Conservation (phyloP, 495 filamentous ascomycete genomes). For the Chaetomium tenue region DNA sequence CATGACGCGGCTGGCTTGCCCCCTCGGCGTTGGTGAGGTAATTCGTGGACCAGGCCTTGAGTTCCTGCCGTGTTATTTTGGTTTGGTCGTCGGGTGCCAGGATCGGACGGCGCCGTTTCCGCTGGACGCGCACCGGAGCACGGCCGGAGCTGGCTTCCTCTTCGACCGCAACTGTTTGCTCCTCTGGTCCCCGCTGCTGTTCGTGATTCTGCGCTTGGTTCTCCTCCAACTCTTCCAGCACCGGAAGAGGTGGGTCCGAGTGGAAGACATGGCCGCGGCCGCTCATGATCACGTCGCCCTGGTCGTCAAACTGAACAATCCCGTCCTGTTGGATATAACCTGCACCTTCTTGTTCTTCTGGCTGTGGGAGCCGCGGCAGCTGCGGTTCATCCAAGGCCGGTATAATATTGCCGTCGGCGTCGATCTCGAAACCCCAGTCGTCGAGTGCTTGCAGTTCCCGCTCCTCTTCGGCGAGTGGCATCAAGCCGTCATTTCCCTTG, state of each 20-base stretch:
- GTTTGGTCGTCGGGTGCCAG: conserved; percentile 43
- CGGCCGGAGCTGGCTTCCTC: conserved; percentile 22
- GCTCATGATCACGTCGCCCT: conserved; percentile 30
- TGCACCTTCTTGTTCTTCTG: conserved; percentile 10
- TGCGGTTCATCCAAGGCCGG: conserved; percentile 36
- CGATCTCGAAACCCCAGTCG: conserved; percentile 46
- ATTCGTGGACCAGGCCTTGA: conserved; percentile 58
- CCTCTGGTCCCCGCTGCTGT: conserved; percentile 15
- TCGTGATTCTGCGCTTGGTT: conserved; percentile 6
- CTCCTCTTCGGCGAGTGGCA: conserved; percentile 33
- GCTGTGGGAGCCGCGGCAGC: conserved; percentile 36
- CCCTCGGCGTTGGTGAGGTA: conserved; percentile 57
- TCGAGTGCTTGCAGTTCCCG: conserved; percentile 28
- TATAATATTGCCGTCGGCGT: conserved; percentile 43
- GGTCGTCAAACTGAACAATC: conserved; percentile 18
- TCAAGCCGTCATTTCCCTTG: conserved; percentile 25
- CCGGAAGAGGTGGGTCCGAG: conserved; percentile 17
- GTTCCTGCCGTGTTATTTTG: conserved; percentile 53
- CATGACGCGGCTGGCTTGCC: conserved; percentile 28
- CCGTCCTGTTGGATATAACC: conserved; percentile 8
- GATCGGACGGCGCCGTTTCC: conserved; percentile 31
- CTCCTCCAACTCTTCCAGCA: conserved; percentile 4
- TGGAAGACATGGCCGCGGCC: conserved; percentile 8
- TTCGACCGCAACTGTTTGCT: conserved; percentile 24
- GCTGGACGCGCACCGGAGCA: conserved; percentile 28